Evolutionary conservation across 306 rosid species (phyloP).

Genomic region (Chamaecrista fasciculata): DNA sequence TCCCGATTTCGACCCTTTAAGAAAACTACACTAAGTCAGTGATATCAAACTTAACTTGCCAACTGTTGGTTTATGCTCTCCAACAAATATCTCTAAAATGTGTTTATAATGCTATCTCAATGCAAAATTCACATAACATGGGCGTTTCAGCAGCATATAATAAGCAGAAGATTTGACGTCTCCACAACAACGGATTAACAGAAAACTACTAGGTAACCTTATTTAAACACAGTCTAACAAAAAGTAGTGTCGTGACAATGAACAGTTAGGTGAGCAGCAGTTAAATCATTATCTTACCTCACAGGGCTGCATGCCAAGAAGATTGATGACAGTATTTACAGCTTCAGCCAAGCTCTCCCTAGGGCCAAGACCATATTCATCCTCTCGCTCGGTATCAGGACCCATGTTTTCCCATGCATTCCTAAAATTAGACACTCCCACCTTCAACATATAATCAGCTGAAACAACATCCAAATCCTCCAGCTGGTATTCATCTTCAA

Average conservation of each 20-base stretch:
- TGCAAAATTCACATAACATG: not conserved
- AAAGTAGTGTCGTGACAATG: not conserved
- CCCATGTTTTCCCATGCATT: conserved; percentile 93
- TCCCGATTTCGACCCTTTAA: not conserved
- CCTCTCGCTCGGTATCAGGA: conserved; percentile 71
- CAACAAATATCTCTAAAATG: not conserved
- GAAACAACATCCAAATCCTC: conserved; percentile 97
- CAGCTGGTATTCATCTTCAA: conserved; percentile 95
- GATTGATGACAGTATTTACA: conserved; percentile 74
- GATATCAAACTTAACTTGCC: conserved; percentile 25
- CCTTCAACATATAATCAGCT: conserved; percentile 90
- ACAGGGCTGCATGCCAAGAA: conserved; percentile 98
- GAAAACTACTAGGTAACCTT: not conserved
- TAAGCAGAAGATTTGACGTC: not conserved
- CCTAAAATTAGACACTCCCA: conserved; percentile 82
- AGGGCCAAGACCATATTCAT: conserved; percentile 93
- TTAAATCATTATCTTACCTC: conserved; percentile 57
- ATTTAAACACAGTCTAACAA: conserved; percentile 17
- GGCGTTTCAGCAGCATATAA: not conserved
- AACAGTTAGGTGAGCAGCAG: conserved; percentile 9
- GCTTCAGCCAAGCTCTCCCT: conserved; percentile 91
- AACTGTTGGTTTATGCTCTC: conserved; percentile 20
- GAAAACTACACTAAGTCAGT: not conserved
- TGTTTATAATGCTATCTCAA: not conserved
- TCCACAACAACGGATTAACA: not conserved